Percentiles rank a stretch among this genome's conserved stretches.
Evolutionary conservation across 352 stramenopile species (phyloP).

Genomic region (Phytophthora fragariae): DNA sequence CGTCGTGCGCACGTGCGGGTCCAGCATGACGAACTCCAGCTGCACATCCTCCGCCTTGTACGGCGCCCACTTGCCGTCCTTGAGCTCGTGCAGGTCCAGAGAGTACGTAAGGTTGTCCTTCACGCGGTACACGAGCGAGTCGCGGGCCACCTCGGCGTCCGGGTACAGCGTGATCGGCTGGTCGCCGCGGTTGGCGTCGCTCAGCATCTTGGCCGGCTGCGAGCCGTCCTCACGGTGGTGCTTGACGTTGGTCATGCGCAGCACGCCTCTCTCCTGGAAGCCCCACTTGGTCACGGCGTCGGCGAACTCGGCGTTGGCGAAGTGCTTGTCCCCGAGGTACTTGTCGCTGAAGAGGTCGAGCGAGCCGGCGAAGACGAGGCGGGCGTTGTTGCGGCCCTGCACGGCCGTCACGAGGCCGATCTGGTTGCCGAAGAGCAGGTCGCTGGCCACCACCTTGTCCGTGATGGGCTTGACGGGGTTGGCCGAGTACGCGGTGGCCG

Average conservation of each 20-base stretch:
- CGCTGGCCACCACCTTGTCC: constrained; percentile 60
- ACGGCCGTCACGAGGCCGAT: constrained; percentile 87
- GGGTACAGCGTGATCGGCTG: constrained; percentile 92
- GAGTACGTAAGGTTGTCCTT: constrained; percentile 95
- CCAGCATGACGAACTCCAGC: constrained; percentile 96
- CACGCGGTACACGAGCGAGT: constrained; percentile 94
- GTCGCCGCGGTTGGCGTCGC: constrained; percentile 86
- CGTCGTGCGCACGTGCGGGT: constrained; percentile 92
- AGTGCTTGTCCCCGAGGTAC: constrained; percentile 69
- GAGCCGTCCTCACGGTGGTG: constrained; percentile 88
- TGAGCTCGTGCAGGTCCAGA: constrained; percentile 90
- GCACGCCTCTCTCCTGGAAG: constrained; percentile 89
- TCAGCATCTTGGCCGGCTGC: constrained; percentile 89
- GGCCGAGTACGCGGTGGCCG: constrained; percentile 83
- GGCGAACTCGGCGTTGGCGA: constrained; percentile 82
- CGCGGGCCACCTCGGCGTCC: constrained; percentile 83
- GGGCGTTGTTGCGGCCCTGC: constrained; percentile 92
- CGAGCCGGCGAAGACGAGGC: constrained; percentile 88
- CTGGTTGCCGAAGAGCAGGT: constrained; percentile 76
- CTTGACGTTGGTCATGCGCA: constrained; percentile 88
- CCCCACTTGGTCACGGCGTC: constrained; percentile 83
- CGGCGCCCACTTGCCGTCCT: constrained; percentile 77
- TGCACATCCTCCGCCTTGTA: constrained; percentile 89
- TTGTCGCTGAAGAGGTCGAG: constrained; percentile 91
- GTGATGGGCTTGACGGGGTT: constrained; percentile 81